Evolutionary conservation across 768 basidiomycete species (phyloP).

Genomic region (Hericium erinaceus): DNA sequence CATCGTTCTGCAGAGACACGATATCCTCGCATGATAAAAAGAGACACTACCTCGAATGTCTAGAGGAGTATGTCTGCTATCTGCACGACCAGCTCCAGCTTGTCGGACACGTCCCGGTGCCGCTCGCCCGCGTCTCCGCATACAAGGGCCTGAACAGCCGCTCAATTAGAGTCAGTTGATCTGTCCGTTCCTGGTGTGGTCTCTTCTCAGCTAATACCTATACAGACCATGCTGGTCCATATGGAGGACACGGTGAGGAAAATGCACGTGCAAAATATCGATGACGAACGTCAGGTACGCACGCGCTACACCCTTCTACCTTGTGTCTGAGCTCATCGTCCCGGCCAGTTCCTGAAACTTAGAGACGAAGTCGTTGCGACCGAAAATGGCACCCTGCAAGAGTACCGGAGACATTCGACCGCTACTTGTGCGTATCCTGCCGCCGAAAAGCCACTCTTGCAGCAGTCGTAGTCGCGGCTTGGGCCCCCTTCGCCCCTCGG

Average conservation of each 20-base stretch:
- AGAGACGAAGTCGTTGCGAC: slow-evolving; percentile 6
- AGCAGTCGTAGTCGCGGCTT: neutral
- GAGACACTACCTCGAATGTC: slow-evolving; percentile 60
- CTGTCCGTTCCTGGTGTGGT: neutral
- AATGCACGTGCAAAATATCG: slow-evolving; percentile 38
- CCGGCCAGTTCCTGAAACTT: slow-evolving; percentile 14
- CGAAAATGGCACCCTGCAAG: slow-evolving; percentile 3
- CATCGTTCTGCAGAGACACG: slow-evolving; percentile 36
- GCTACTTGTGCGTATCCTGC: neutral
- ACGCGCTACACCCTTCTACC: neutral
- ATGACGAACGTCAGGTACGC: slow-evolving; percentile 49
- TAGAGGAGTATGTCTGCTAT: slow-evolving; percentile 62
- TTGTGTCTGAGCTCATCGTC: neutral
- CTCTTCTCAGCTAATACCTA: neutral
- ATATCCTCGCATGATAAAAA: slow-evolving; percentile 78
- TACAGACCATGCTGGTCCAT: slow-evolving; percentile 59
- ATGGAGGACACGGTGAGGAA: slow-evolving; percentile 50
- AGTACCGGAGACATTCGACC: neutral
- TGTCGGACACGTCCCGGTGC: slow-evolving; percentile 35
- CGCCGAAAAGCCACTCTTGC: neutral
- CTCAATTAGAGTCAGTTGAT: slow-evolving; percentile 46
- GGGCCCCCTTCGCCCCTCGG: no score
- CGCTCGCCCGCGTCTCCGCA: slow-evolving; percentile 39
- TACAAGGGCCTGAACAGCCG: slow-evolving; percentile 51
- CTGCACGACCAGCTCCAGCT: slow-evolving; percentile 53